Conservation (phyloP, 768 basidiomycete genomes). For the Rhodotorula diobovata region DNA sequence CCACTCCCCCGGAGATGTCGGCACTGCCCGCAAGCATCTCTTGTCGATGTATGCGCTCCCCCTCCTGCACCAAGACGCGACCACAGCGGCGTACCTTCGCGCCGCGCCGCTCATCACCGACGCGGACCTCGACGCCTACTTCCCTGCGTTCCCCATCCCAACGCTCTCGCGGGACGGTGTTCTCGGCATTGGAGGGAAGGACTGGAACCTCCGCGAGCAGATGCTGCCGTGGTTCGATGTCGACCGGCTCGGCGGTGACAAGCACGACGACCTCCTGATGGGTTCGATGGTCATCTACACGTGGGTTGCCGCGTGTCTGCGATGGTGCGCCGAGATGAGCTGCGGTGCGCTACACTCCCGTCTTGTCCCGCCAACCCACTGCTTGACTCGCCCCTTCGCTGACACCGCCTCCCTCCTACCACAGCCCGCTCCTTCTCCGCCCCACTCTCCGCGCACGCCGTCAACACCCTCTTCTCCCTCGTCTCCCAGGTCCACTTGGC, state of each 20-base stretch:
- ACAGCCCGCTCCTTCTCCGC: not conserved
- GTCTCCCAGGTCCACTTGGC: not conserved
- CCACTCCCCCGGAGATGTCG: not conserved
- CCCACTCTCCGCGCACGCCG: not conserved
- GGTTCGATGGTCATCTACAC: not conserved
- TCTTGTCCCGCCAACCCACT: not conserved
- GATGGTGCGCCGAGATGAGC: conserved; percentile 1
- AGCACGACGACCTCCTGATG: not conserved
- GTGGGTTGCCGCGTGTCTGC: conserved; percentile 11
- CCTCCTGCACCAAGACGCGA: conserved; percentile 5
- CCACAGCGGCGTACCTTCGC: conserved; percentile 4
- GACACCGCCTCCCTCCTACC: not conserved
- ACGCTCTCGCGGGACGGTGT: too few relatives aligned
- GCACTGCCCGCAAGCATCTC: not conserved
- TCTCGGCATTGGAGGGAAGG: too few relatives aligned
- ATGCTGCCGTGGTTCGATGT: not conserved
- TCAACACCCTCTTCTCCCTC: not conserved
- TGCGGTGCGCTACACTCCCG: not conserved
- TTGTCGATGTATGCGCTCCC: conserved; percentile 1
- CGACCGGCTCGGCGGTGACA: not conserved
- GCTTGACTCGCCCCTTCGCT: not conserved
- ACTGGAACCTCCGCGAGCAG: not conserved
- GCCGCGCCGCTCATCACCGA: not conserved
- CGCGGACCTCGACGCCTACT: conserved; percentile 2
- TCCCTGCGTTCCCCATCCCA: not conserved